Evolutionary conservation across 768 basidiomycete species (phyloP).

Genomic region (Xerocomus spinulosus): DNA sequence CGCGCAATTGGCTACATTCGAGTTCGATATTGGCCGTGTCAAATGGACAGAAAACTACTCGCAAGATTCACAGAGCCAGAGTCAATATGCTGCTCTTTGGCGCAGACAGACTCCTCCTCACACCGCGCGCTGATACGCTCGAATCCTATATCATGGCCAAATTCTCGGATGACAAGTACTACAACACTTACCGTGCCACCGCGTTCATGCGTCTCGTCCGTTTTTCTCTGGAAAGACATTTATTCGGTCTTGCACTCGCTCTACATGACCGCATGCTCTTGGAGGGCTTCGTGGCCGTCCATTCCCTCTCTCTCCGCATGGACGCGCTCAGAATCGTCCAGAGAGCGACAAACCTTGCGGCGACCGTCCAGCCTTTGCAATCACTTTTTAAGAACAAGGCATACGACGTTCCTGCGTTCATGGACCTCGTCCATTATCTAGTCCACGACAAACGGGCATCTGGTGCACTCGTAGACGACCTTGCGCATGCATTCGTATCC

Average conservation of each 20-base stretch:
- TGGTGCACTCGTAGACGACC: constrained; percentile 17
- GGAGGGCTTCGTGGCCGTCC: constrained; percentile 36
- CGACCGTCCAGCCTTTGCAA: constrained; percentile 1
- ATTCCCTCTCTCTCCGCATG: constrained; percentile 39
- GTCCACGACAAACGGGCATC: constrained; percentile 11
- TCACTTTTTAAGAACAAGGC: constrained; percentile 11
- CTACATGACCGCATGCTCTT: constrained; percentile 41
- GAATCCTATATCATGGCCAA: constrained; percentile 19
- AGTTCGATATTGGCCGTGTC: not conserved
- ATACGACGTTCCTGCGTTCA: constrained; percentile 22
- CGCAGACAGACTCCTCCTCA: constrained; percentile 26
- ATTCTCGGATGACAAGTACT: constrained; percentile 22
- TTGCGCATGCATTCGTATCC: constrained; percentile 19
- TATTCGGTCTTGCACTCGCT: constrained; percentile 35
- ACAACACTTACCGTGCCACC: constrained; percentile 27
- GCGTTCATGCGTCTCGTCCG: constrained; percentile 38
- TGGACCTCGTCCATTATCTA: constrained; percentile 26
- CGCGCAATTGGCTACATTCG: constrained; percentile 2
- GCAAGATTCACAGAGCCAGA: constrained; percentile 18
- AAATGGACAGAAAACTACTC: constrained; percentile 1
- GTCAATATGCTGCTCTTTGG: constrained; percentile 25
- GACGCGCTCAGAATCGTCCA: constrained; percentile 30
- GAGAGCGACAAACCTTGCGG: not conserved
- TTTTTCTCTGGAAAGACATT: constrained; percentile 37
- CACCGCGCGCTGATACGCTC: constrained; percentile 17